A percentile compares a stretch with the other conserved stretches of the same genome.
phyloP scores from a whole-genome alignment of 805 yeast species.

The Isabelozyma pseudorhagii region DNA sequence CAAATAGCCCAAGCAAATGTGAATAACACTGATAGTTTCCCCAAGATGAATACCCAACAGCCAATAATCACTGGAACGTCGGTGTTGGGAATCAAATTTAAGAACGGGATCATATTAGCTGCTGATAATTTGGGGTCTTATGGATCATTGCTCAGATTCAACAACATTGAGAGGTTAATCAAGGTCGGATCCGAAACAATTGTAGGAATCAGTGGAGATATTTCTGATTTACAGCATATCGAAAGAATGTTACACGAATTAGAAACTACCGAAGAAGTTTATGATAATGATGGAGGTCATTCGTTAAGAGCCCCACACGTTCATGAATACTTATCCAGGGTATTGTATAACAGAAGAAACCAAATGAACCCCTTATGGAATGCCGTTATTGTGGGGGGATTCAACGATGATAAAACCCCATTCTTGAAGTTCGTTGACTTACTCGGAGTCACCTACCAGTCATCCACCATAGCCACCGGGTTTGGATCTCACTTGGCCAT shows the following conservation, averaged over 20 bases:
- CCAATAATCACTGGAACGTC: constrained; percentile 97
- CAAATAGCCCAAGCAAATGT: constrained; percentile 64
- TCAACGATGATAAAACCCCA: constrained; percentile 61
- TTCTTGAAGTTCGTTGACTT: constrained; percentile 85
- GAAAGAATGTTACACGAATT: constrained; percentile 73
- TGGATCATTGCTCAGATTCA: constrained; percentile 88
- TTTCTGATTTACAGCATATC: constrained; percentile 87
- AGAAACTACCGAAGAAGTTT: constrained; percentile 66
- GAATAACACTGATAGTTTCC: constrained; percentile 37
- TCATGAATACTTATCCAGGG: constrained; percentile 80
- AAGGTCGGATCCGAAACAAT: constrained; percentile 82
- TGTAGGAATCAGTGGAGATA: constrained; percentile 93
- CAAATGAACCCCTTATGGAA: constrained; percentile 98
- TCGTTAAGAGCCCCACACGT: constrained; percentile 78
- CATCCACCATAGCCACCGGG: constrained; percentile 93
- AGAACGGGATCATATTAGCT: constrained; percentile 88
- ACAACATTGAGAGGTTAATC: constrained; percentile 78
- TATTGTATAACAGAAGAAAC: constrained; percentile 82
- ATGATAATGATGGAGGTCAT: constrained; percentile 65
- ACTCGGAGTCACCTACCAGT: constrained; percentile 83
- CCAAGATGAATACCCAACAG: constrained; percentile 83
- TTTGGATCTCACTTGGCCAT: constrained; percentile 94
- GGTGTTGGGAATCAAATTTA: constrained; percentile 85
- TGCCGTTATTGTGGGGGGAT: constrained; percentile 87
- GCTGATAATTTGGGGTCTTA: constrained; percentile 92